Conservation (phyloP, 495 filamentous ascomycete species). For the Lasiosphaeria hispida region DNA sequence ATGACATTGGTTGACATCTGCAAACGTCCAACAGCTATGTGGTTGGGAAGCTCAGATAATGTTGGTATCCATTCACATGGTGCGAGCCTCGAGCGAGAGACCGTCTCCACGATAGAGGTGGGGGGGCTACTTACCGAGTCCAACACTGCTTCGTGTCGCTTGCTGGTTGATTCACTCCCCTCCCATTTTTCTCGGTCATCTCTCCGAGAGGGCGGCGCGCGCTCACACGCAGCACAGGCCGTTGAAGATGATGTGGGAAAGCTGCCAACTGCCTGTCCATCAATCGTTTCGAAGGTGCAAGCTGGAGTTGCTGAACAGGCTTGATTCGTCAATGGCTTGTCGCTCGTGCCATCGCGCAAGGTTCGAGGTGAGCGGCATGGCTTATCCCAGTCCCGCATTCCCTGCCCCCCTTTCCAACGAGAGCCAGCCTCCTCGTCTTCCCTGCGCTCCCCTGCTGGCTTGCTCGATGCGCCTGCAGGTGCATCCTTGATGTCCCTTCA, state of each 20-base stretch:
- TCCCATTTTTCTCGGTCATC: not conserved
- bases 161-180: not conserved
- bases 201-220: not conserved
- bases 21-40: no score
- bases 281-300: conserved; percentile 13
- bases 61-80: no score
- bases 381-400: not conserved
- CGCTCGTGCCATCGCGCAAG: conserved; percentile 6
- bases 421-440: conserved; percentile 3
- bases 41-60: no score
- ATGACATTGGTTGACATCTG: not conserved
- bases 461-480: not conserved
- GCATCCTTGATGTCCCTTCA: conserved; percentile 9
- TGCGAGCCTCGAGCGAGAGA: no score
- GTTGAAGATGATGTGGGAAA: conserved; percentile 1
- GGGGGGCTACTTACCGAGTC: no score
- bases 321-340: conserved; percentile 14
- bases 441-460: not conserved
- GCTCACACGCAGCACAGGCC: not conserved
- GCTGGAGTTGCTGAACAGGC: conserved; percentile 9
- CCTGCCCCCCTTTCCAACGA: conserved; percentile 9
- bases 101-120: no score
- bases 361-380: conserved; percentile 1
- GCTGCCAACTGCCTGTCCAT: conserved; percentile 4
- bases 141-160: no score